phyloP scores from a whole-genome alignment of 2,329 filamentous ascomycete species.

The Elsinoe arachidis region DNA sequence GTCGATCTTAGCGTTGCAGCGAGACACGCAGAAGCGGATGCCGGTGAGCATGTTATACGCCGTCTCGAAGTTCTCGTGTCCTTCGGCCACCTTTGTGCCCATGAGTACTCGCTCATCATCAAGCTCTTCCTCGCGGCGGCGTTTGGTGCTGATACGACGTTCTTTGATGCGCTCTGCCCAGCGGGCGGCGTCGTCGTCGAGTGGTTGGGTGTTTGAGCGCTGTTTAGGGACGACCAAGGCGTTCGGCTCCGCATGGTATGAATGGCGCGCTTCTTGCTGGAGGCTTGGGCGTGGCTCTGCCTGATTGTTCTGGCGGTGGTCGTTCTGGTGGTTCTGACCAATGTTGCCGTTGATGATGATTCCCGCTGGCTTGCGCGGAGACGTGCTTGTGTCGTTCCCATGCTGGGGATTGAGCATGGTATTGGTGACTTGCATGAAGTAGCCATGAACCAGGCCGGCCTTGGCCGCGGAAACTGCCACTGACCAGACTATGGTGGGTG shows the following conservation, averaged over 20 bases:
- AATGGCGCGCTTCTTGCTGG: background rate
- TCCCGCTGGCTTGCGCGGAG: background rate
- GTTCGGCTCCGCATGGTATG: background rate
- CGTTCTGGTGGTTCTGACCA: background rate
- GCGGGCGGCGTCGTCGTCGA: conserved; percentile 81
- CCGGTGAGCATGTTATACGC: conserved; percentile 99
- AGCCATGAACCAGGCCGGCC: conserved; percentile 11
- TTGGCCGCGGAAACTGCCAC: conserved; percentile 4
- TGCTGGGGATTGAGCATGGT: conserved; percentile 3
- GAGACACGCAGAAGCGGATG: conserved; percentile 91
- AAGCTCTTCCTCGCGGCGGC: conserved; percentile 60
- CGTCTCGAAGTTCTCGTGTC: conserved; percentile 93
- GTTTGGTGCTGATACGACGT: conserved; percentile 80
- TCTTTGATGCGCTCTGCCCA: conserved; percentile 92
- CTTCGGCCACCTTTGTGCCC: conserved; percentile 94
- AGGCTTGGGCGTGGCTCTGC: background rate
- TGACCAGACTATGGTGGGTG: conserved; percentile 11
- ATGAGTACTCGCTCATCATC: conserved; percentile 89
- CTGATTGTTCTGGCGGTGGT: background rate
- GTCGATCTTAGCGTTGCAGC: conserved; percentile 94
- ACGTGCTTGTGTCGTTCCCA: background rate
- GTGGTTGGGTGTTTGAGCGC: background rate
- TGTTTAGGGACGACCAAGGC: background rate
- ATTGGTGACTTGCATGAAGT: background rate
- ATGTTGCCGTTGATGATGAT: conserved; percentile 8